These are phyloP conservation scores for Ophiocordyceps camponoti-floridani DNA, from an alignment of 2,329 filamentous ascomycete genomes.

Conservation along the genomic window DNA sequence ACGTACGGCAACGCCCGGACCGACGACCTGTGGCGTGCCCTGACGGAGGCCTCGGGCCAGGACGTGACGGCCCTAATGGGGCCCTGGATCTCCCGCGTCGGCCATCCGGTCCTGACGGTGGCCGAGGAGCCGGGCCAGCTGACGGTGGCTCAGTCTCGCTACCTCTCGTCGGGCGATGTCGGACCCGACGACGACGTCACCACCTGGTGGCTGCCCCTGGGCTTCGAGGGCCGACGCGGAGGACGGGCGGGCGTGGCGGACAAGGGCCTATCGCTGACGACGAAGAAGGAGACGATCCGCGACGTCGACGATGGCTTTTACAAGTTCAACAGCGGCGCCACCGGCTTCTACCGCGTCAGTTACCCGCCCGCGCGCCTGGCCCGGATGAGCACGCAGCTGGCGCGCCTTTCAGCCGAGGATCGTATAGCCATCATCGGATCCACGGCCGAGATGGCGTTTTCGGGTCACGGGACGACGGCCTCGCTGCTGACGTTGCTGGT, in stretches of 20 bases:
- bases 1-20: conserved; percentile 84
- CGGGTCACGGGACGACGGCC: conserved; percentile 67
- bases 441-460: conserved; percentile 72
- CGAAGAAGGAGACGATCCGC: conserved; percentile 59
- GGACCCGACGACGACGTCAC: conserved; percentile 83
- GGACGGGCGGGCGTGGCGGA: conserved; percentile 41
- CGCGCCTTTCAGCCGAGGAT: conserved; percentile 65
- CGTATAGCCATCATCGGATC: conserved; percentile 88
- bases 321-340: conserved; percentile 80
- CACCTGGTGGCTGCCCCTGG: conserved; percentile 88
- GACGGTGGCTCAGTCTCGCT: conserved; percentile 68
- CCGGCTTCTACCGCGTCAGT: conserved; percentile 81
- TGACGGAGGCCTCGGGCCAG: conserved; percentile 73
- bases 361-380: conserved; percentile 72
- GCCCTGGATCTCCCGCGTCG: conserved; percentile 89
- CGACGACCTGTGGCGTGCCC: conserved; percentile 73
- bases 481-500: conserved; percentile 70
- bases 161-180: conserved; percentile 80
- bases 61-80: conserved; percentile 81
- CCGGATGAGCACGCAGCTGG: conserved; percentile 61
- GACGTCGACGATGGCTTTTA: conserved; percentile 70
- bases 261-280: conserved; percentile 47
- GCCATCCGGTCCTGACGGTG: conserved; percentile 79
- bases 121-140: conserved; percentile 72
- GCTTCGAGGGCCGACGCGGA: conserved; percentile 60